These are phyloP conservation scores for Hylodesmum podocarpum DNA, from an alignment of 306 rosid species.

Conservation along the genomic window DNA sequence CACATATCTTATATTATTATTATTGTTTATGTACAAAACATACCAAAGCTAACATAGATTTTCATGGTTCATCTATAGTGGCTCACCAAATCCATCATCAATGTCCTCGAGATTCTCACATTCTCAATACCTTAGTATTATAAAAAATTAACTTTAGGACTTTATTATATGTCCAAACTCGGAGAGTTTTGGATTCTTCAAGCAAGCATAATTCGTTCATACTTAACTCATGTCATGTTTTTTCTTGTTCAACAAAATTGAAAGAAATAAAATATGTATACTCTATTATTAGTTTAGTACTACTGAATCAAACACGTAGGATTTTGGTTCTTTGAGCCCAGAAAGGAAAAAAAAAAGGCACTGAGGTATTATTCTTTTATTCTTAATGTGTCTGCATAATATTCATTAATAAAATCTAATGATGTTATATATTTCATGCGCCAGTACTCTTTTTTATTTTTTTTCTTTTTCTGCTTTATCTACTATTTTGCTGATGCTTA, in stretches of 20 bases:
- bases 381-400: conserved; percentile 11
- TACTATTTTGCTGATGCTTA: conserved; percentile 23
- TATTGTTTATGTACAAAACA: conserved; percentile 11
- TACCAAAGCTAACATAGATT: conserved; percentile 37
- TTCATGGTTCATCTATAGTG: conserved; percentile 42
- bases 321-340: conserved; percentile 26
- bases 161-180: conserved; percentile 68
- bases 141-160: conserved; percentile 36
- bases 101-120: conserved; percentile 84
- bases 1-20: not conserved
- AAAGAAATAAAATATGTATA: conserved; percentile 15
- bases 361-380: conserved; percentile 23
- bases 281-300: not conserved
- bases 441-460: conserved; percentile 11
- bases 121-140: conserved; percentile 48
- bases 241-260: conserved; percentile 23
- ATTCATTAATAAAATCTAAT: conserved; percentile 31
- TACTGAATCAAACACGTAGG: not conserved
- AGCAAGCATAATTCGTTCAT: conserved; percentile 32
- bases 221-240: conserved; percentile 10
- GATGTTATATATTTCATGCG: conserved; percentile 42
- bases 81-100: conserved; percentile 78
- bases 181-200: conserved; percentile 68
- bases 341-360: not conserved
- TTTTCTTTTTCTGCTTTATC: conserved; percentile 17